Evolutionary conservation across 306 rosid genomes (phyloP), one percentile per base, ranked within the genome.

Genomic region (Morella rubra): DNA sequence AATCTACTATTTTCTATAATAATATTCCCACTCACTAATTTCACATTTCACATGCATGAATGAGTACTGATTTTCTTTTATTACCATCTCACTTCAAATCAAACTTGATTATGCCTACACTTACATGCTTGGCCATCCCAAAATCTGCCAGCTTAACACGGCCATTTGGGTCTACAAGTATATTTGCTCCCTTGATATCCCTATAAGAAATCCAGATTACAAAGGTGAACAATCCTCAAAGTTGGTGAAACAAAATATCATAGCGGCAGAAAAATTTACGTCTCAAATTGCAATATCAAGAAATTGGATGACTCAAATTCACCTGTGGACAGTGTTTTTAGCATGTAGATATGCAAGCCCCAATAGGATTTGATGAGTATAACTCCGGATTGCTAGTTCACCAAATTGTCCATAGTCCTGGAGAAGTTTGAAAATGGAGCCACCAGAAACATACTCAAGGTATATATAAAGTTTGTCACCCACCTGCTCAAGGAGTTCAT

Each of bases 101-200:
- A 76, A 73, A 50, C 24, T 6, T 22, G 40, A 68, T 62, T 61
- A 74, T 84, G 78, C 53, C 74, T 32, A 67, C 24, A 74, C 96
- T 92, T 91, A 96, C 99, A 88, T 96, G 99, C 84, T 96, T 96
- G 71, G 99, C 99, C 99, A 96, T 96, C 87, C 99, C 98, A 88
- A 96, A 96, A 83, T 96, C 99, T 58, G 96, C 99, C 88, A 96
- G 82, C 85, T 92, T 96, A 81, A 96, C 92, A 53, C 96, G 91
- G 50, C 99, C 98, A 83, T 75, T 86, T 77, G 97, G 98, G 87
- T 96, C 99, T 44, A 96, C 98, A 45, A 96, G 89, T 84, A 96
- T 96, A 86, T 96, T 96, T 84, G 98, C 99, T 82, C 98, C 99
- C 81, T 96, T 92, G 78, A 96, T 89, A 83, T 96, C 97, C 96